Percentiles rank a stretch among this genome's conserved stretches.
These are phyloP conservation scores for Eimeria necatrix DNA, from an alignment of 169 alveolate genomes.

Conservation along the genomic window DNA sequence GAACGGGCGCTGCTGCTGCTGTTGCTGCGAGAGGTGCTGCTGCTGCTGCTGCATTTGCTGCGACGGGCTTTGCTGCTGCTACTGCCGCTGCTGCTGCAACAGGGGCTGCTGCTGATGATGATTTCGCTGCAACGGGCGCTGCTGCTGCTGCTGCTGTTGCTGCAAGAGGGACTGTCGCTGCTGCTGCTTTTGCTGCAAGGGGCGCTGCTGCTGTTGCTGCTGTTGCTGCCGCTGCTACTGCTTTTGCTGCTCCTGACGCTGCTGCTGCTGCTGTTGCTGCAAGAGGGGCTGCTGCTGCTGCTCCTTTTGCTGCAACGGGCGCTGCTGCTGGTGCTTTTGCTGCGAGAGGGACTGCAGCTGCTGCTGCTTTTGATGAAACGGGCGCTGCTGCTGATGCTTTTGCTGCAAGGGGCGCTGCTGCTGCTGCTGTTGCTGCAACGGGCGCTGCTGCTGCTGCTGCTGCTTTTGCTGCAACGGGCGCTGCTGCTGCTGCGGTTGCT, in stretches of 20 bases:
- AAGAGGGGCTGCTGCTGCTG: too few species aligned
- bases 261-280: too few species aligned
- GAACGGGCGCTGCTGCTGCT: too few species aligned
- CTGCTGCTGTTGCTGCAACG: constrained; percentile 1
- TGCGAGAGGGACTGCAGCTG: neutral
- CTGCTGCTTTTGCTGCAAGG: neutral
- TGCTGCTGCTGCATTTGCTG: too few species aligned
- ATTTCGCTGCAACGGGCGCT: neutral
- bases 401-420: neutral
- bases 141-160: neutral
- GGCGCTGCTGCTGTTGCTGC: neutral
- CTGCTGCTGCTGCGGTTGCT: too few species aligned
- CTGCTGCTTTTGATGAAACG: neutral
- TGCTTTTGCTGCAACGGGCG: neutral
- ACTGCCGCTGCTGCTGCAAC: too few species aligned
- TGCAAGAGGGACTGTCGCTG: neutral
- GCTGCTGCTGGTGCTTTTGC: neutral
- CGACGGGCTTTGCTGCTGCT: neutral
- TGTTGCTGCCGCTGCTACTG: neutral
- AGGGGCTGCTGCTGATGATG: too few species aligned
- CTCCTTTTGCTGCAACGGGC: too few species aligned
- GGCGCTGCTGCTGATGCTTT: neutral
- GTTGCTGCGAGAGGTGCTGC: too few species aligned
- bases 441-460: neutral
- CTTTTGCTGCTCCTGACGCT: neutral